phyloP scores from a whole-genome alignment of 2,329 filamentous ascomycete genomes.

The Aspergillus quadrilineatus region DNA sequence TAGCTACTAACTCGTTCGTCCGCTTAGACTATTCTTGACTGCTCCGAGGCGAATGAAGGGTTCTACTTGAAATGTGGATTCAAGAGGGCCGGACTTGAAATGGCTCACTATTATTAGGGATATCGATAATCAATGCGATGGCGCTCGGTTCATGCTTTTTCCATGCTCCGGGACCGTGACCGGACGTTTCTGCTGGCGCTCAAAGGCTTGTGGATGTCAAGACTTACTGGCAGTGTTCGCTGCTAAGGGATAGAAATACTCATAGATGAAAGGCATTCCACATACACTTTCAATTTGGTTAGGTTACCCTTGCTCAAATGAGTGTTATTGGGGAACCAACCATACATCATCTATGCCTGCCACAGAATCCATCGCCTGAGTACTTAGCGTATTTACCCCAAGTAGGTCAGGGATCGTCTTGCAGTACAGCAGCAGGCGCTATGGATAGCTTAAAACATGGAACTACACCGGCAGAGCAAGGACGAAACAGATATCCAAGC shows the following conservation, averaged over 20 bases:
- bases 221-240: not conserved
- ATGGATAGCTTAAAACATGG: too few species aligned
- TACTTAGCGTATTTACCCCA: too few species aligned
- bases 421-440: too few species aligned
- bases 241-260: conserved; percentile 6
- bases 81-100: conserved; percentile 85
- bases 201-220: not conserved
- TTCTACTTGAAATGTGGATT: conserved; percentile 99
- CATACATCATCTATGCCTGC: too few species aligned
- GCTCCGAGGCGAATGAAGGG: conserved; percentile 91
- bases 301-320: too few species aligned
- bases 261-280: conserved; percentile 6
- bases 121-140: not conserved
- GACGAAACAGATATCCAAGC: too few species aligned
- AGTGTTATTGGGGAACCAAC: too few species aligned
- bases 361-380: too few species aligned
- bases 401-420: too few species aligned
- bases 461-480: too few species aligned
- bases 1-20: conserved; percentile 13
- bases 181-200: conserved; percentile 8
- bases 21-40: conserved; percentile 82
- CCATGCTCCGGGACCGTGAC: not conserved
- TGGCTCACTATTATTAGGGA: conserved; percentile 81
- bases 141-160: not conserved
- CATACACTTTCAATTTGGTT: not conserved